phyloP scores from a whole-genome alignment of 345 rosid genomes.

The Clausena lansium region DNA sequence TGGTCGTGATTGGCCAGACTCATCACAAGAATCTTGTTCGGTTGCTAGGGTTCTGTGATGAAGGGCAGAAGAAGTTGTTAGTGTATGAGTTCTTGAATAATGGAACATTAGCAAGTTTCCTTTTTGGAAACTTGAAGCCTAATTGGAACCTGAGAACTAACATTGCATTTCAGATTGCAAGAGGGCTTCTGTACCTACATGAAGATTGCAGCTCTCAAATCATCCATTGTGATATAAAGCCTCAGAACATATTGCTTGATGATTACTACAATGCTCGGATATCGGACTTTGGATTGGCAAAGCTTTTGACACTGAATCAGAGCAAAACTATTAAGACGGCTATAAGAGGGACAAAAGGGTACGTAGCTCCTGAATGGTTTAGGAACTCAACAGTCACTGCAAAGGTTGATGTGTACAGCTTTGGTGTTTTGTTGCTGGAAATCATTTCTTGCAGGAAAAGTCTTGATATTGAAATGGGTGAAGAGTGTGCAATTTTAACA shows the following conservation, averaged over 20 bases:
- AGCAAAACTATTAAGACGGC: neutral
- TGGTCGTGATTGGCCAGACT: neutral
- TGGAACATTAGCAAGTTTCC: conserved; percentile 4
- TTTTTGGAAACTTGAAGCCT: neutral
- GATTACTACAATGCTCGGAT: neutral
- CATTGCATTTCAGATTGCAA: neutral
- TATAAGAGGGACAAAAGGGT: neutral
- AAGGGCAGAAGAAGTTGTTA: neutral
- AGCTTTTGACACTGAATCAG: neutral
- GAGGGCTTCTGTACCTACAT: conserved; percentile 1
- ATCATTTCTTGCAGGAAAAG: neutral
- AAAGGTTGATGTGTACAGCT: conserved; percentile 5
- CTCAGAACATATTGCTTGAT: conserved; percentile 6
- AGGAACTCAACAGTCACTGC: neutral
- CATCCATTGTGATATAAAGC: conserved; percentile 17
- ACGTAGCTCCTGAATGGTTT: neutral
- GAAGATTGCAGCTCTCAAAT: neutral
- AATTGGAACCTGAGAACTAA: neutral
- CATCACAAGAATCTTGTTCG: conserved; percentile 13
- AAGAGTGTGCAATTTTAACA: conserved; percentile 18
- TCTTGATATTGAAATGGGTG: neutral
- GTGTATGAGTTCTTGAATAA: conserved; percentile 8
- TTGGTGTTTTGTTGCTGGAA: neutral
- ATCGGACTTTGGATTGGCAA: neutral
- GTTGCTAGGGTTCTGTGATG: neutral